These are phyloP conservation scores for Rhizopogon vulgaris DNA, from an alignment of 768 basidiomycete genomes.

Conservation along the genomic window DNA sequence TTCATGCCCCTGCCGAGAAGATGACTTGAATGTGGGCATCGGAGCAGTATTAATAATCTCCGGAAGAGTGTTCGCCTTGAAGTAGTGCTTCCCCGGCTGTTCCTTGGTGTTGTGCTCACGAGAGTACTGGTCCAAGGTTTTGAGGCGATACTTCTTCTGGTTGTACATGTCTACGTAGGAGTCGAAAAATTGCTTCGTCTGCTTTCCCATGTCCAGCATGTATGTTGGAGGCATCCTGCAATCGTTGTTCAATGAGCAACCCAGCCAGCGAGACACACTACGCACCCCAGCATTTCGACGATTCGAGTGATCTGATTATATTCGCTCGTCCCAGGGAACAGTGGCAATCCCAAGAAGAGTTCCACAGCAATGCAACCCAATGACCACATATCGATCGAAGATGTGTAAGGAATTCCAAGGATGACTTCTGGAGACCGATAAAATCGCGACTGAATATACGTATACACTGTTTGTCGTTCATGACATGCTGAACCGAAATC, in stretches of 20 bases:
- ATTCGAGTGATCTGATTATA: slow-evolving; percentile 98
- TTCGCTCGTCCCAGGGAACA: slow-evolving; percentile 98
- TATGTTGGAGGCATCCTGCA: slow-evolving; percentile 80
- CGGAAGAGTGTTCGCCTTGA: slow-evolving; percentile 87
- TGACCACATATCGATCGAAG: slow-evolving; percentile 99
- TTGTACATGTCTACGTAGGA: slow-evolving; percentile 64
- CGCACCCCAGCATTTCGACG: slow-evolving; percentile 97
- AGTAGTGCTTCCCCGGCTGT: slow-evolving; percentile 98
- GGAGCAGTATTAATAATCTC: slow-evolving; percentile 96
- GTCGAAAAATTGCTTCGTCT: slow-evolving; percentile 91
- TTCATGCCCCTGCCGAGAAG: slow-evolving; percentile 67
- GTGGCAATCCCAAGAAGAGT: slow-evolving; percentile 89
- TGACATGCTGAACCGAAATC: slow-evolving; percentile 99
- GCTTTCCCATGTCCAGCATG: slow-evolving; percentile 96
- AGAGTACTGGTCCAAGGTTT: slow-evolving; percentile 91
- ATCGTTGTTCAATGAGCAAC: neutral
- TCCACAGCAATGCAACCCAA: slow-evolving; percentile 98
- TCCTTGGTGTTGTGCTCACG: slow-evolving; percentile 93
- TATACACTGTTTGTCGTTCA: slow-evolving; percentile 99
- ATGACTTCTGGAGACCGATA: slow-evolving; percentile 98
- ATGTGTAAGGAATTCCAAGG: slow-evolving; percentile 88
- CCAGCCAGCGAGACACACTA: slow-evolving; percentile 8
- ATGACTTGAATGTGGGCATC: slow-evolving; percentile 78
- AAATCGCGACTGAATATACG: slow-evolving; percentile 98
- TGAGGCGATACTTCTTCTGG: slow-evolving; percentile 82